Evolutionary conservation across 2,329 filamentous ascomycete genomes (phyloP).

Genomic region (Penicillium brevicompactum): DNA sequence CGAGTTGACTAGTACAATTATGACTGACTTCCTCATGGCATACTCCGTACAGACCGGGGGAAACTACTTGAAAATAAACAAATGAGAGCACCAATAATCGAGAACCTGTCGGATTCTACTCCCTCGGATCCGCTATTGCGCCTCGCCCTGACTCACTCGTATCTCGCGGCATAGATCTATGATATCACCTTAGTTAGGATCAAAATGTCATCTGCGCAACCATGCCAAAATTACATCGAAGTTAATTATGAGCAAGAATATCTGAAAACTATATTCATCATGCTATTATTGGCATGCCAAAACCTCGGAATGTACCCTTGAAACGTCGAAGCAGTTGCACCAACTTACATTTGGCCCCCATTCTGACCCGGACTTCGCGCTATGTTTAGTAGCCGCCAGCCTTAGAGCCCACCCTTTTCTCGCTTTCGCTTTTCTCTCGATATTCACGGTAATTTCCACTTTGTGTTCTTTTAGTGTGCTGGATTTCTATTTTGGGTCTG

Average conservation of each 20-base stretch:
- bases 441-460: not conserved
- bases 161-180: not conserved
- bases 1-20: not conserved
- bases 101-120: not conserved
- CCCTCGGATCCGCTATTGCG: not conserved
- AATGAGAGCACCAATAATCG: not conserved
- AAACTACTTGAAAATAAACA: not conserved
- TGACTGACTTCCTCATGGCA: not conserved
- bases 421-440: not conserved
- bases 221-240: not conserved
- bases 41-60: not conserved
- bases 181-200: not conserved
- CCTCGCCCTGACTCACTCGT: conserved; percentile 7
- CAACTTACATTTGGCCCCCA: conserved; percentile 6
- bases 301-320: not conserved
- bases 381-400: conserved; percentile 7
- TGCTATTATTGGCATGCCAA: conserved; percentile 2
- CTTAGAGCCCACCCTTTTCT: not conserved
- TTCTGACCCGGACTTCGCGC: not conserved
- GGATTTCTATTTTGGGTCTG: not conserved
- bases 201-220: not conserved
- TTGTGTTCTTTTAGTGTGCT: not conserved
- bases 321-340: conserved; percentile 2
- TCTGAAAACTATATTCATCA: not conserved
- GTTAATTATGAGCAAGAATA: not conserved